A percentile compares a stretch with the other conserved stretches of the same genome.
Evolutionary conservation across 2,329 filamentous ascomycete species (phyloP).

Genomic region (Botrytis squamosa): DNA sequence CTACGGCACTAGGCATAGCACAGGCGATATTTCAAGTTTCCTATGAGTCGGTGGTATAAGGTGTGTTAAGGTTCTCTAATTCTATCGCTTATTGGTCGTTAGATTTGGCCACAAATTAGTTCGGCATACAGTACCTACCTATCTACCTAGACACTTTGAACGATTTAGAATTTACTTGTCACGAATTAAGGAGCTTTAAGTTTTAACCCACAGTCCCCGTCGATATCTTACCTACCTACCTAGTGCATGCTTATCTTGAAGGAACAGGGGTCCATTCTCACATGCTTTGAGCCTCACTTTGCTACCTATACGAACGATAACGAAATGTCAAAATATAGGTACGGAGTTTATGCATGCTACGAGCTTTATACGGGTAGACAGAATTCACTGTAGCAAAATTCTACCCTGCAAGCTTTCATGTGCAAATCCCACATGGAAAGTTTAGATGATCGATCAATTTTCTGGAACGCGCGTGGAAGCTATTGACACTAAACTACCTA

Average conservation of each 20-base stretch:
- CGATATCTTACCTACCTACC: background rate
- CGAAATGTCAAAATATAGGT: background rate
- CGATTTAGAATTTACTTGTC: background rate
- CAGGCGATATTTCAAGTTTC: background rate
- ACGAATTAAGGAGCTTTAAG: background rate
- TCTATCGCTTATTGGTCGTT: background rate
- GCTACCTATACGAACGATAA: background rate
- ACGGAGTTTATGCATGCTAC: background rate
- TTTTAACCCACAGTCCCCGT: background rate
- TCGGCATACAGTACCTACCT: background rate
- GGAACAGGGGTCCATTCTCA: background rate
- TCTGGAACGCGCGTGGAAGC: background rate
- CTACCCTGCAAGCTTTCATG: background rate
- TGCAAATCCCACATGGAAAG: background rate
- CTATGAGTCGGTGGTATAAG: background rate
- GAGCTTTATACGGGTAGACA: background rate
- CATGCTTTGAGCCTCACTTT: slow-evolving; percentile 5
- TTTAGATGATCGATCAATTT: background rate
- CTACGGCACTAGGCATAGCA: background rate
- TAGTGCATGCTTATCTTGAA: slow-evolving; percentile 10
- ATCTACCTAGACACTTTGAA: background rate
- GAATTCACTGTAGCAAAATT: background rate
- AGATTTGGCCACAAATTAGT: background rate
- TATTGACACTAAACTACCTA: background rate
- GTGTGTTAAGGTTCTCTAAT: background rate